These are phyloP conservation scores for Penicillium brevicompactum DNA, from an alignment of 2,329 filamentous ascomycete genomes.

Conservation along the genomic window DNA sequence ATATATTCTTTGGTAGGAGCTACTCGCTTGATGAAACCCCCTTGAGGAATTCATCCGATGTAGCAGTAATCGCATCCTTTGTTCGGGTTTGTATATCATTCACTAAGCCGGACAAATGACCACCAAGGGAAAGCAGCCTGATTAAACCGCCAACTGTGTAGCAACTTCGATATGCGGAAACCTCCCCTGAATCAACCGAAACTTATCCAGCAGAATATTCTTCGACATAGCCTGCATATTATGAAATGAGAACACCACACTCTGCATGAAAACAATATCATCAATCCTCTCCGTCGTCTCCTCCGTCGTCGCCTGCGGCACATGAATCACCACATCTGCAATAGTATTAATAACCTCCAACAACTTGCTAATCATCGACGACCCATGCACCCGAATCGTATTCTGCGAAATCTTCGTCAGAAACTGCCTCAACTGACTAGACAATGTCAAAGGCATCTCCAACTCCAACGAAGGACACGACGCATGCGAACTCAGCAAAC, in stretches of 20 bases:
- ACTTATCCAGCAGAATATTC: constrained; percentile 47
- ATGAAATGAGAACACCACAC: constrained; percentile 54
- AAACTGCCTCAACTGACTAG: constrained; percentile 46
- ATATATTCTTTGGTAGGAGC: not conserved
- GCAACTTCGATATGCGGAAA: constrained; percentile 22
- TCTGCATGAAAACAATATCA: constrained; percentile 57
- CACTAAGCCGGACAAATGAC: no score
- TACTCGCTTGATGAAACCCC: not conserved
- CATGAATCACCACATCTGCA: constrained; percentile 58
- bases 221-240: constrained; percentile 51
- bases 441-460: constrained; percentile 49
- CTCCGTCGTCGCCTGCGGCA: constrained; percentile 50
- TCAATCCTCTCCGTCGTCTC: constrained; percentile 54
- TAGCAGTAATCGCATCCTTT: not conserved
- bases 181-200: constrained; percentile 34
- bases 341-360: constrained; percentile 64
- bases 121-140: no score
- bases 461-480: constrained; percentile 40
- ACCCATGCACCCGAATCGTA: constrained; percentile 58
- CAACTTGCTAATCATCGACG: constrained; percentile 60
- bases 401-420: constrained; percentile 45
- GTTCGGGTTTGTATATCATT: not conserved
- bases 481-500: constrained; percentile 39
- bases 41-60: not conserved
- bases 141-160: constrained; percentile 24